Evolutionary conservation across 164 flowering plant genomes (phyloP), one percentile per base, ranked within the genome.

Genomic region (Kingdonia uniflora): DNA sequence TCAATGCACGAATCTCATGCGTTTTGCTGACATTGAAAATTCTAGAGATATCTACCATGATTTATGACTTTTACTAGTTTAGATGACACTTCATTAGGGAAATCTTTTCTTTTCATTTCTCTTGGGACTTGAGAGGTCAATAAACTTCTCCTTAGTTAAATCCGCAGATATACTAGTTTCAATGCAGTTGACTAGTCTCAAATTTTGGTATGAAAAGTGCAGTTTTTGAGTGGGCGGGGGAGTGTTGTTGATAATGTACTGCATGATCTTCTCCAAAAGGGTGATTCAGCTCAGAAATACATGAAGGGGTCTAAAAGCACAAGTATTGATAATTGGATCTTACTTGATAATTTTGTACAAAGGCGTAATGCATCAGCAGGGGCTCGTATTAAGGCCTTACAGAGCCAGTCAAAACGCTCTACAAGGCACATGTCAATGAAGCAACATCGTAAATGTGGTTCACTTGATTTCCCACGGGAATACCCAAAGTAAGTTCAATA

Each of bases 251-350:
- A 77, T 57, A 68, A 63, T 41, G 42, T 85, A 51, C 61, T 81
- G 44, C 83, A 83, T 51, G 79, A 78, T 42, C 80, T 85, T 59
- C 68, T 87, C 41, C 80, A 68, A 60, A 78, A 61, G 46, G 96
- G 98, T 11, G 96, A 91, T 67, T 56, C 76, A 19, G 84, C 95
- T 44, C 78, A 76, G 66, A 83, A 85, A 55, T 83, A 83, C 71
- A 65, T 70, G 73, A 82, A 79, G 16, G 90, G 90, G 25, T 76
- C 86, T 24, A 80, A 64, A 72, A 78, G 72, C 65, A 60, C 51
- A 64, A 83, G 78, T 65, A 56, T 79, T 50, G 95, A 91, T 52
- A 73, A 75, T 58, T 70, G 76, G 77, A 62, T 85, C 52, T 83
- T 77, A 50, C 86, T 91, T 54, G 96, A 87, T 71, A 83, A 72